Conservation (phyloP, 805 yeast species). For the Ogataea ganodermae region DNA sequence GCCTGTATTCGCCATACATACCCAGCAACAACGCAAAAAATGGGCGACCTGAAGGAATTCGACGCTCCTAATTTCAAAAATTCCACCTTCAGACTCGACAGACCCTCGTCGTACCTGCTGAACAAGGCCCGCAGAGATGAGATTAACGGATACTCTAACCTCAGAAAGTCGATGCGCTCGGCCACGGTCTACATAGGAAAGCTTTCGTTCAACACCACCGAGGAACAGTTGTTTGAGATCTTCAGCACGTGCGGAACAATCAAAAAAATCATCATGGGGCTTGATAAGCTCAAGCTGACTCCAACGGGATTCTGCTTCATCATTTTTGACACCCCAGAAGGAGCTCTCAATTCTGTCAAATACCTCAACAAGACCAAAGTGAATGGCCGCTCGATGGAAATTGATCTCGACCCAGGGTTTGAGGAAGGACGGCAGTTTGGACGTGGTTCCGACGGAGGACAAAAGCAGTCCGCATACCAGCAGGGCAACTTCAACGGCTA, state of each 20-base stretch:
- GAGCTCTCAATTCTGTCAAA: conserved; percentile 81
- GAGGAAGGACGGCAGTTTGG: conserved; percentile 96
- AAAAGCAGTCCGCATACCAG: conserved; percentile 42
- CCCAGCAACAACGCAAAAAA: conserved; percentile 3
- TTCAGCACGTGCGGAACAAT: conserved; percentile 82
- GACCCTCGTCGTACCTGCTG: conserved; percentile 68
- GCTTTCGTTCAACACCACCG: conserved; percentile 86
- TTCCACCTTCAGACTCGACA: conserved; percentile 68
- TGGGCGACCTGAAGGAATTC: conserved; percentile 42
- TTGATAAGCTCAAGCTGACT: conserved; percentile 84
- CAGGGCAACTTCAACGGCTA: conserved; percentile 29
- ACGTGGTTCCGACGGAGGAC: conserved; percentile 91
- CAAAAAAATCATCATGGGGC: conserved; percentile 86
- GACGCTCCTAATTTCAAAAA: conserved; percentile 58
- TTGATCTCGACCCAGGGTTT: conserved; percentile 96
- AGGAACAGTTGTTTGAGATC: conserved; percentile 89
- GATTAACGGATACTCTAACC: conserved; percentile 56
- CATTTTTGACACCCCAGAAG: conserved; percentile 65
- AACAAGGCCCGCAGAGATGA: conserved; percentile 61
- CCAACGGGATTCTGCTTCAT: conserved; percentile 98
- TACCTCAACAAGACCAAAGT: conserved; percentile 79
- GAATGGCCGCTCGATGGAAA: conserved; percentile 78
- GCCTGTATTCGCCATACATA: background rate
- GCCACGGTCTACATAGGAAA: conserved; percentile 90
- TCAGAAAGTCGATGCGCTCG: conserved; percentile 64